A percentile compares a stretch with the other conserved stretches of the same genome.
Evolutionary conservation across 1,284 basidiomycete species (phyloP).

Genomic region (Takashimella koratensis): DNA sequence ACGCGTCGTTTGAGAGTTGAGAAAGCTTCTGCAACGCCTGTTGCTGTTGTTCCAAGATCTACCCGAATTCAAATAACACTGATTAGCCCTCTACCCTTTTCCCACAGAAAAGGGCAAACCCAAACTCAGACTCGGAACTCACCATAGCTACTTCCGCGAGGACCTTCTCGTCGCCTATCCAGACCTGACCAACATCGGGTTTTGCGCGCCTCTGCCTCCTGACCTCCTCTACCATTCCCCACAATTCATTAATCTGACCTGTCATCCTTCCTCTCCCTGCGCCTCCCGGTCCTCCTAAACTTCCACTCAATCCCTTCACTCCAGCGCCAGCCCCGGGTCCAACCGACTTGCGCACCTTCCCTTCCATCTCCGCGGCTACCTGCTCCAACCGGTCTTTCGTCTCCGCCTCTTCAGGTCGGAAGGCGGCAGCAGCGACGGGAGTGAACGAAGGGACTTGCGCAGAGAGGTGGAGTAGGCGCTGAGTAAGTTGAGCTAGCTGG

Average conservation of each 20-base stretch:
- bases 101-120: too few species aligned
- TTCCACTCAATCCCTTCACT: conserved; percentile 1
- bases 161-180: conserved; percentile 80
- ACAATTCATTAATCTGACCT: conserved; percentile 72
- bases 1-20: conserved; percentile 63
- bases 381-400: conserved; percentile 66
- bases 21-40: conserved; percentile 73
- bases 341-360: conserved; percentile 38
- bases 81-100: conserved; percentile 3
- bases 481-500: conserved; percentile 67
- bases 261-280: conserved; percentile 49
- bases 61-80: not conserved
- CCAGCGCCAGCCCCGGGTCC: conserved; percentile 2
- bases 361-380: conserved; percentile 67
- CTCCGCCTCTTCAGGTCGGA: conserved; percentile 76
- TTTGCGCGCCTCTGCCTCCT: conserved; percentile 46
- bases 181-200: conserved; percentile 56
- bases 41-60: conserved; percentile 77
- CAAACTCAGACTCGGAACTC: too few species aligned
- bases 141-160: conserved; percentile 72
- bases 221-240: conserved; percentile 78
- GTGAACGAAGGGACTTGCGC: conserved; percentile 75
- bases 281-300: conserved; percentile 27
- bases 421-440: conserved; percentile 69
- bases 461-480: conserved; percentile 68